A percentile compares a stretch with the other conserved stretches of the same genome.
Conservation (phyloP, 345 rosid genomes). For the Noccaea caerulescens region DNA sequence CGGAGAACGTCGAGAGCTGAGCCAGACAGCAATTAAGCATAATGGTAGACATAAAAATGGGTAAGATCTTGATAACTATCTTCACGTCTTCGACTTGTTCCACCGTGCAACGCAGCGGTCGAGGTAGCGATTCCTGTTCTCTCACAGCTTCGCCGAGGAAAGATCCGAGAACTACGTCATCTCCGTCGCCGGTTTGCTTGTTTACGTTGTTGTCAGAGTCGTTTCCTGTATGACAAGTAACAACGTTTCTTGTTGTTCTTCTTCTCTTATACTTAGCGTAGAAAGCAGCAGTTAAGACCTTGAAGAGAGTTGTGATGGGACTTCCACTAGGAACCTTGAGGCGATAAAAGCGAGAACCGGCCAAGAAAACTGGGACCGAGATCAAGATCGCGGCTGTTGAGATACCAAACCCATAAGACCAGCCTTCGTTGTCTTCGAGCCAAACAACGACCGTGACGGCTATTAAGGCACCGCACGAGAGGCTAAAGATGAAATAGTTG, state of each 20-base stretch:
- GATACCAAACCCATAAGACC: conserved; percentile 89
- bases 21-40: conserved; percentile 94
- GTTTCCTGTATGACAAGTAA: conserved; percentile 48
- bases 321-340: conserved; percentile 73
- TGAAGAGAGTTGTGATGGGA: conserved; percentile 77
- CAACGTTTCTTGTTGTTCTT: conserved; percentile 48
- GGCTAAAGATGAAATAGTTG: conserved; percentile 82
- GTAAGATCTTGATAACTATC: conserved; percentile 64
- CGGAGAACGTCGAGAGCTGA: conserved; percentile 90
- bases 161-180: conserved; percentile 35
- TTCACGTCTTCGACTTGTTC: conserved; percentile 72
- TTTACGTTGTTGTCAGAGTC: conserved; percentile 26
- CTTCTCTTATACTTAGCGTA: conserved; percentile 41
- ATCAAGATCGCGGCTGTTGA: conserved; percentile 70
- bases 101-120: conserved; percentile 54
- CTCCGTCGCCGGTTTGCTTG: conserved; percentile 30
- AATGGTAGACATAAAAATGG: conserved; percentile 83
- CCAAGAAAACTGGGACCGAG: conserved; percentile 73
- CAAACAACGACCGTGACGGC: conserved; percentile 93
- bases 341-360: conserved; percentile 69
- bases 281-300: conserved; percentile 65
- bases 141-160: conserved; percentile 56
- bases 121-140: conserved; percentile 34
- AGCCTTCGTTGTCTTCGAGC: conserved; percentile 94
- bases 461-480: conserved; percentile 79